phyloP scores from a whole-genome alignment of 371 early-diverging fungal genomes.

The Mortierella polycephala region DNA sequence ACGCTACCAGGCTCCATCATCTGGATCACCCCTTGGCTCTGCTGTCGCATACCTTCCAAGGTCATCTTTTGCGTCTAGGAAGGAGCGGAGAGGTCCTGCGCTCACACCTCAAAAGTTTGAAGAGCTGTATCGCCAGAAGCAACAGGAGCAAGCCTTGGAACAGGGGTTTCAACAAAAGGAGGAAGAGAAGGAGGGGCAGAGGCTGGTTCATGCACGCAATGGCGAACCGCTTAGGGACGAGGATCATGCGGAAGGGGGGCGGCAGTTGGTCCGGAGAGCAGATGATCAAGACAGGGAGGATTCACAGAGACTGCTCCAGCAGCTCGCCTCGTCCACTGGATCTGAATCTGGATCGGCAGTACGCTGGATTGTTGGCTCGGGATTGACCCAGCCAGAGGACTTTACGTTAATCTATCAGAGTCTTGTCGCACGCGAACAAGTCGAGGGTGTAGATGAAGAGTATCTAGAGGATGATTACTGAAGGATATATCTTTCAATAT shows the following conservation, averaged over 20 bases:
- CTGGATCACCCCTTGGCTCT: constrained; percentile 1
- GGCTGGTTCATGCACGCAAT: neutral
- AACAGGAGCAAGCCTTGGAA: constrained; percentile 18
- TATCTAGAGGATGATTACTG: constrained; percentile 11
- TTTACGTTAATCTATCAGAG: constrained; percentile 30
- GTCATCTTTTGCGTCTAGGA: neutral
- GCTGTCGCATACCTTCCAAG: neutral
- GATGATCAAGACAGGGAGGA: neutral
- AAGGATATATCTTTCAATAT: neutral
- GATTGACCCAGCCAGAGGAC: constrained; percentile 36
- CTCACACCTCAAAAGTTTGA: constrained; percentile 24
- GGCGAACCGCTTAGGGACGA: neutral
- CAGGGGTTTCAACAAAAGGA: neutral
- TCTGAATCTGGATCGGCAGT: constrained; percentile 2
- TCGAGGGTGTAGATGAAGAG: constrained; percentile 16
- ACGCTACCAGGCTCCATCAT: constrained; percentile 25
- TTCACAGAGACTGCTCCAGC: neutral
- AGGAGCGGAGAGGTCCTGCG: constrained; percentile 11
- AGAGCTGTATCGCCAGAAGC: constrained; percentile 29
- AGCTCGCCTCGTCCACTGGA: constrained; percentile 8
- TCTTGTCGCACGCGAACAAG: constrained; percentile 18
- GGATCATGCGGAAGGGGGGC: neutral
- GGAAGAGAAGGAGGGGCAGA: neutral
- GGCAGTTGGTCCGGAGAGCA: neutral
- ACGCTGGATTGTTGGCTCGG: constrained; percentile 42